Base-by-base conservation (phyloP, 228 moss, liverwort and hornwort genomes). In the Sphagnum fallax region DNA sequence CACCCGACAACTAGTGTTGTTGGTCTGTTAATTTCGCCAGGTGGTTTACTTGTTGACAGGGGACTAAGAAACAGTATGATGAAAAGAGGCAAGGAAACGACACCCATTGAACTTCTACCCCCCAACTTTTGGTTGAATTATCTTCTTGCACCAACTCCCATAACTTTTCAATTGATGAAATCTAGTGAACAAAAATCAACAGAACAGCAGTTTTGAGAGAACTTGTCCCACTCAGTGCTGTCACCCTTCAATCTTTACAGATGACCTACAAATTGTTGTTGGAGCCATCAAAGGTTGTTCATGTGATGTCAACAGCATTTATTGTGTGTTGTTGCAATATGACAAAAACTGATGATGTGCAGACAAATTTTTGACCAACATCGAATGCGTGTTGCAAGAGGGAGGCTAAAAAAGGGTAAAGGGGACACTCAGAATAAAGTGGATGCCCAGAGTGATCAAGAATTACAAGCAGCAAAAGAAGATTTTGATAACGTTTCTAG, bases 51-150 rank as follows among this genome's bases (percentile, higher is more conserved):
- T 32, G 32, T 32, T 32, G 2, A 65, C 85, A 92, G 92, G 89
- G 85, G 70, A 84, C 87, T 49, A 89, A 82, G 74, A 72, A 72
- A 57, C 81, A 83, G 65, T 89, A 89, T 62, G 92, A 92, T 71
- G 87, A 85, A 71, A 92, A 85, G 71, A 89, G 92, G 92, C 89
- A 76, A 78, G 74, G 62, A 16, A 62, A 32, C 32, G 2, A 32
- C 32, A 32, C 32, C 32, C 32, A 32, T 32, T 32, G 32, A 32
- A 32, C 32, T 32, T 32, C 32, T 32, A 32, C 32, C 2, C 32
- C 32, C 32, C 32, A 32, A 32, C 32, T 32, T 1, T 32, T 32
- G 32, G 32, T 32, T 32, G 32, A 32, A 32, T 32, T 32, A 32
- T 32, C 32, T 32, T 32, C 32, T 32, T 1, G 32, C 2, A 32